These are phyloP conservation scores for Globisporangium paddicum DNA, from an alignment of 352 stramenopile genomes.

Conservation along the genomic window DNA sequence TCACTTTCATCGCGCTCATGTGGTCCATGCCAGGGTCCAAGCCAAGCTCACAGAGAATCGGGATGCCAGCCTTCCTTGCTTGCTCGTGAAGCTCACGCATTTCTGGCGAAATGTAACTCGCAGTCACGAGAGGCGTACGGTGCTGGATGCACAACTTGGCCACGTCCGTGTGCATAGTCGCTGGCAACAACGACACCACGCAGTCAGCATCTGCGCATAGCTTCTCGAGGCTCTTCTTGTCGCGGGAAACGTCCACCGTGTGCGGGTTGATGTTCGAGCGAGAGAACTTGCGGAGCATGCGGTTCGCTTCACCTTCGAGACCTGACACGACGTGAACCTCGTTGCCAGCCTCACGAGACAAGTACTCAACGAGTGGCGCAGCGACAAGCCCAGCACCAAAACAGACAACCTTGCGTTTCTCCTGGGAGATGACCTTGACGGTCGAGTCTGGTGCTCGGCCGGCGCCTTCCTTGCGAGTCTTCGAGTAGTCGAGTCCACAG, in stretches of 20 bases:
- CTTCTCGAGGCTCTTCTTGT: conserved; percentile 52
- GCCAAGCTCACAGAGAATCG: conserved; percentile 94
- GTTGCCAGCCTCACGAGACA: conserved; percentile 66
- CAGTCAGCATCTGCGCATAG: conserved; percentile 84
- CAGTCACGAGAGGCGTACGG: conserved; percentile 90
- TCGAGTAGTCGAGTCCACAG: conserved; percentile 73
- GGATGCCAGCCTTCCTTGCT: conserved; percentile 74
- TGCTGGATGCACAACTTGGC: conserved; percentile 87
- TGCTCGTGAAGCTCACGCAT: conserved; percentile 85
- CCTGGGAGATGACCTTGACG: conserved; percentile 34
- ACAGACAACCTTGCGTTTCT: conserved; percentile 83
- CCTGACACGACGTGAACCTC: conserved; percentile 75
- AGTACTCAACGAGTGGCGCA: conserved; percentile 81
- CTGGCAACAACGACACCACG: conserved; percentile 93
- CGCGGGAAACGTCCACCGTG: conserved; percentile 70
- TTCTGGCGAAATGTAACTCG: conserved; percentile 94
- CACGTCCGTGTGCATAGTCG: conserved; percentile 91
- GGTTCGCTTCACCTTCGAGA: conserved; percentile 62
- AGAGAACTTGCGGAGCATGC: conserved; percentile 64
- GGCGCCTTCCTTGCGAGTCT: conserved; percentile 57
- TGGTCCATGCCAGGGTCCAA: conserved; percentile 96
- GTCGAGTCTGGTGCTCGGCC: conserved; percentile 21
- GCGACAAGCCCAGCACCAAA: conserved; percentile 85
- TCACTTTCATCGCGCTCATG: conserved; percentile 96
- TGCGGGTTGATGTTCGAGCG: conserved; percentile 67